Conservation (phyloP, 2,329 filamentous ascomycete genomes). For the Ceratocystiopsis brevicomis region DNA sequence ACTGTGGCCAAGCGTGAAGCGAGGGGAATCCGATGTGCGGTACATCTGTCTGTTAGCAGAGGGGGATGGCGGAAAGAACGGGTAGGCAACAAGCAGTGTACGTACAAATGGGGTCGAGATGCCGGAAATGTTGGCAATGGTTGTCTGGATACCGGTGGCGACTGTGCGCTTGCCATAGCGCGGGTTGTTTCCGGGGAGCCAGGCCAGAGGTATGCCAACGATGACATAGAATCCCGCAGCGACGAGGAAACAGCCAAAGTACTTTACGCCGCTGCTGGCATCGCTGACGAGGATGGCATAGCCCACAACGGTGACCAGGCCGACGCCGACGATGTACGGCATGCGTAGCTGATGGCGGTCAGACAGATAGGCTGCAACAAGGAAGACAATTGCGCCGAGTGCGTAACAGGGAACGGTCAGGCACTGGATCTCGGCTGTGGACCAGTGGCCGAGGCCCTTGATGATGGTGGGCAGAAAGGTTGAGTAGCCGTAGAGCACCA, state of each 20-base stretch:
- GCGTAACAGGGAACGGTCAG: slow-evolving; percentile 65
- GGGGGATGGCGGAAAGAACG: no score
- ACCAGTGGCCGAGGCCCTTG: slow-evolving; percentile 43
- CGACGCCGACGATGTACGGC: slow-evolving; percentile 44
- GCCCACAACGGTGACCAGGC: slow-evolving; percentile 42
- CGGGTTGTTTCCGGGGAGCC: slow-evolving; percentile 48
- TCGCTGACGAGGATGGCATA: slow-evolving; percentile 50
- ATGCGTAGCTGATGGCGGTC: slow-evolving; percentile 49
- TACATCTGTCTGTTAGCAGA: no score
- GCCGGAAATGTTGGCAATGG: slow-evolving; percentile 7
- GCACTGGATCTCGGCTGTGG: slow-evolving; percentile 47
- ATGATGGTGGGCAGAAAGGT: slow-evolving; percentile 70
- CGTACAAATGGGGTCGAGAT: neutral
- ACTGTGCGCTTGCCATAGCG: slow-evolving; percentile 52
- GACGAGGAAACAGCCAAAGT: slow-evolving; percentile 54
- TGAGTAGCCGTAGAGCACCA: slow-evolving; percentile 57
- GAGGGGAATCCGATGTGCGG: no score
- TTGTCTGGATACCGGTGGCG: slow-evolving; percentile 8
- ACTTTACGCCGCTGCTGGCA: slow-evolving; percentile 42
- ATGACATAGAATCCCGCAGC: slow-evolving; percentile 51
- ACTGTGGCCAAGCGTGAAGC: no score
- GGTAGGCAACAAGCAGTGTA: no score
- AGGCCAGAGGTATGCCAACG: slow-evolving; percentile 36
- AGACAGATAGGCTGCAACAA: slow-evolving; percentile 44
- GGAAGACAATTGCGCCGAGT: slow-evolving; percentile 50